Percentiles rank a stretch among this genome's conserved stretches.
phyloP scores from a whole-genome alignment of 2,329 filamentous ascomycete genomes.

The Claviceps sp. region DNA sequence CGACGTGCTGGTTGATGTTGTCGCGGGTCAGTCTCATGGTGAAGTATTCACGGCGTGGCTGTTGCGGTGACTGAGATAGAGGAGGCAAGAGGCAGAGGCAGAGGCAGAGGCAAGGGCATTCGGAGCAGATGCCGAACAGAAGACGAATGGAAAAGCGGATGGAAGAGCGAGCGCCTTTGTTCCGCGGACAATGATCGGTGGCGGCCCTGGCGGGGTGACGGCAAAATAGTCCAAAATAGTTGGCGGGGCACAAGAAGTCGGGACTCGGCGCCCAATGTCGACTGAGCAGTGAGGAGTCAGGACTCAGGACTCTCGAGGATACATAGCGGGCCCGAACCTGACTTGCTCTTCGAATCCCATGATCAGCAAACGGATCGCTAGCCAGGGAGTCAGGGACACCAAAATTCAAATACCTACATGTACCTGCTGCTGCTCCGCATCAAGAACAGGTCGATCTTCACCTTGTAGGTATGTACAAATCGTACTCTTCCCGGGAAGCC shows the following conservation, averaged over 20 bases:
- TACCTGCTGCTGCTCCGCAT: too few relatives aligned
- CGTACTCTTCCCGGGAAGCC: too few relatives aligned
- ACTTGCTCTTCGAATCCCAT: too few relatives aligned
- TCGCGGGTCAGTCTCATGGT: constrained; percentile 50
- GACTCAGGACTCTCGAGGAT: too few relatives aligned
- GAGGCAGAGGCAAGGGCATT: neutral
- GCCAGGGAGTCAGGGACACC: too few relatives aligned
- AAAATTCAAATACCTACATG: too few relatives aligned
- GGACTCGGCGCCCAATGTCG: constrained; percentile 2
- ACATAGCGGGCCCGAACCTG: too few relatives aligned
- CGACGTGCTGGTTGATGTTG: constrained; percentile 87
- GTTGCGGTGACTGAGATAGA: constrained; percentile 11
- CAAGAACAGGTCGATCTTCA: too few relatives aligned
- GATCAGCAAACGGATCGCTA: too few relatives aligned
- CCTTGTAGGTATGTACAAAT: too few relatives aligned
- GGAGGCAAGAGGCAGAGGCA: neutral
- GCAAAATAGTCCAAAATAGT: constrained; percentile 2
- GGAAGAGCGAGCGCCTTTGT: neutral
- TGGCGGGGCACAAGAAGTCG: constrained; percentile 7
- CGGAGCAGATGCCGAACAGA: neutral
- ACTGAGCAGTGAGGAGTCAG: too few relatives aligned
- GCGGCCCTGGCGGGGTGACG: neutral
- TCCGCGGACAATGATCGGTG: neutral
- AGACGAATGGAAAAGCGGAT: neutral
- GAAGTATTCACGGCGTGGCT: constrained; percentile 13